phyloP scores from a whole-genome alignment of 371 early-diverging fungal species.

The Mortierella sp. region DNA sequence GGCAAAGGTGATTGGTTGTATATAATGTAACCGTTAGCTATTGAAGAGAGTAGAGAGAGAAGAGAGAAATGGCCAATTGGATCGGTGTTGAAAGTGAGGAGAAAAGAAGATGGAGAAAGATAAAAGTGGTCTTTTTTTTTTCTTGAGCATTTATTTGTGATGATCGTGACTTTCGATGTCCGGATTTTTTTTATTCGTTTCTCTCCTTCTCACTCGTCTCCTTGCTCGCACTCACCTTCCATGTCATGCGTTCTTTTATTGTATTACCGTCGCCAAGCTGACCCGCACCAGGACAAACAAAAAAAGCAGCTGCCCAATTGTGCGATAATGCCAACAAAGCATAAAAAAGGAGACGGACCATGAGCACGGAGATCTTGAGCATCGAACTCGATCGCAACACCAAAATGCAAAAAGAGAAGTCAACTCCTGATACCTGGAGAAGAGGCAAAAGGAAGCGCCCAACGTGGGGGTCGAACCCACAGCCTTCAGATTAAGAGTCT shows the following conservation, averaged over 20 bases:
- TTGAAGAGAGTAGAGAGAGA: not conserved
- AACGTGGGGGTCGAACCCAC: constrained; percentile 96
- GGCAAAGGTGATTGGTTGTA: not conserved
- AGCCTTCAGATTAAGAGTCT: constrained; percentile 98
- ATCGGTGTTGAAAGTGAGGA: no score
- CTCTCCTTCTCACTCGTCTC: not conserved
- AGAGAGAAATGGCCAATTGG: not conserved
- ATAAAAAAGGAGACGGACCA: not conserved
- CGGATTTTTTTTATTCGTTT: not conserved
- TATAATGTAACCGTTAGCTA: not conserved
- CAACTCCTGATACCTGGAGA: not conserved
- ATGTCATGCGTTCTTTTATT: not conserved
- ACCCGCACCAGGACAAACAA: not conserved
- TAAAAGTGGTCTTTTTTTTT: not conserved
- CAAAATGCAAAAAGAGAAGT: not conserved
- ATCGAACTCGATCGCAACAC: not conserved
- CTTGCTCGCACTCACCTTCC: not conserved
- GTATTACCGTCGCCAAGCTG: not conserved
- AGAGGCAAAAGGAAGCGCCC: constrained; percentile 63
- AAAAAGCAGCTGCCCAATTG: not conserved
- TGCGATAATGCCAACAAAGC: not conserved
- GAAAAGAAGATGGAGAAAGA: not conserved
- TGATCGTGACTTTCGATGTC: not conserved
- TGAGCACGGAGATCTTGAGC: not conserved
- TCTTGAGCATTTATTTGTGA: not conserved